phyloP scores from a whole-genome alignment of 1,284 basidiomycete genomes.

The Rhodotorula sp. region DNA sequence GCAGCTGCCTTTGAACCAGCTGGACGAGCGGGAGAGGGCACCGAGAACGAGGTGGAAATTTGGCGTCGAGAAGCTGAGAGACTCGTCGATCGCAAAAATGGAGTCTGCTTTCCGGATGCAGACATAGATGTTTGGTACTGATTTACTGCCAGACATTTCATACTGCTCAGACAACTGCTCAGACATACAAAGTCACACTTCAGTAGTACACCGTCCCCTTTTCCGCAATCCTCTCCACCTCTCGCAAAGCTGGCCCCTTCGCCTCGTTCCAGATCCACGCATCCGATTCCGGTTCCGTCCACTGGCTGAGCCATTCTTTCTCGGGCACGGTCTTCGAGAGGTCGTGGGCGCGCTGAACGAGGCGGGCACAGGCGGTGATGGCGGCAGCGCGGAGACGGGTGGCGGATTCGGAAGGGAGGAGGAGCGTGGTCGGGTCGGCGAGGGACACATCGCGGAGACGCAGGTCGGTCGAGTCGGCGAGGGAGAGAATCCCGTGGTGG shows the following conservation, averaged over 20 bases:
- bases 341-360: conserved; percentile 59
- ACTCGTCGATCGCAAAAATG: no score
- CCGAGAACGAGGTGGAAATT: no score
- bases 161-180: no score
- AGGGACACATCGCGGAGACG: not conserved
- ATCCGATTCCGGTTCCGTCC: conserved; percentile 22
- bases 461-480: conserved; percentile 1
- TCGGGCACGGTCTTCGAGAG: conserved; percentile 43
- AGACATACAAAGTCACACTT: not conserved
- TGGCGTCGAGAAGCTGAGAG: no score
- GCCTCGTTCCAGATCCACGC: conserved; percentile 17
- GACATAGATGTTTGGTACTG: no score
- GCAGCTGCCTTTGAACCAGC: no score
- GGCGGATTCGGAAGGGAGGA: conserved; percentile 46
- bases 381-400: conserved; percentile 75
- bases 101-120: no score
- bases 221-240: conserved; percentile 3
- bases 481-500: conserved; percentile 18
- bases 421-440: not conserved
- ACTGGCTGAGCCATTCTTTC: conserved; percentile 38
- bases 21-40: no score
- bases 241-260: conserved; percentile 10
- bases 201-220: conserved; percentile 24
- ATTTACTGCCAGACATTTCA: no score
- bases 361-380: conserved; percentile 68